Base-by-base conservation (phyloP, 1,284 basidiomycete genomes). In the Microbotryum intermedium region DNA sequence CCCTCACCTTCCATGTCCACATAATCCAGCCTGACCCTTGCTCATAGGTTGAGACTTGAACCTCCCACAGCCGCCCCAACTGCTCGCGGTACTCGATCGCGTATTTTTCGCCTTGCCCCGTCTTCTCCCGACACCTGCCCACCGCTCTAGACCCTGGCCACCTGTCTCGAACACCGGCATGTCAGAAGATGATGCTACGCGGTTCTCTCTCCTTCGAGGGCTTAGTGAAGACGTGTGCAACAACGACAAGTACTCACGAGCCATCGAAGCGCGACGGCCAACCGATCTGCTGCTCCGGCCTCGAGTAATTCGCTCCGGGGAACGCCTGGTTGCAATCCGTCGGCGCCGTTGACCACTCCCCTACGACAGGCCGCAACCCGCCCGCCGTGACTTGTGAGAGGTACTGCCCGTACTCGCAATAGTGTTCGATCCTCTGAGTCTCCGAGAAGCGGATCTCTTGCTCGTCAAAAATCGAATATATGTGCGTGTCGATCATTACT, bases 1-100 rank as follows among this genome's bases (percentile, higher is more conserved):
- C 47, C 55, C 72, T 71, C n/a, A 82, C 84, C 81, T 87, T 87
- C 86, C 86, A 88, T 13, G 86, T 82, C 87, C 87, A 88, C 72
- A 80, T 86, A n/a, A 86, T 77, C 86, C 86, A 89, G n/a, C 87
- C 87, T 55, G 82, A 80, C 9, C 59, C 77, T 23, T 39, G 60
- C 60, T 74, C 73, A 55, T 72, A 73, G 18, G 70, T 30, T 16
- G 34, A 39, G 34, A 67, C 69, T 64, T 95, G 92, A 0, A 87
- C 87, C 73, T 93, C 90, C 83, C 85, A 97, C 75, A 82, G 85
- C 72, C 86, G 80, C 53, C 87, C 77, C 58, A 97, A 76, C 79
- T 88, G 89, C 1, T 79, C 81, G 81, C 91, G 94, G 80, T 90
- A 95, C 61, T 78, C 79, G 25, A 80, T 74, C 70, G 83, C 87